Evolutionary conservation across 495 filamentous ascomycete genomes (phyloP).

Genomic region (Hypoxylon perforatum): DNA sequence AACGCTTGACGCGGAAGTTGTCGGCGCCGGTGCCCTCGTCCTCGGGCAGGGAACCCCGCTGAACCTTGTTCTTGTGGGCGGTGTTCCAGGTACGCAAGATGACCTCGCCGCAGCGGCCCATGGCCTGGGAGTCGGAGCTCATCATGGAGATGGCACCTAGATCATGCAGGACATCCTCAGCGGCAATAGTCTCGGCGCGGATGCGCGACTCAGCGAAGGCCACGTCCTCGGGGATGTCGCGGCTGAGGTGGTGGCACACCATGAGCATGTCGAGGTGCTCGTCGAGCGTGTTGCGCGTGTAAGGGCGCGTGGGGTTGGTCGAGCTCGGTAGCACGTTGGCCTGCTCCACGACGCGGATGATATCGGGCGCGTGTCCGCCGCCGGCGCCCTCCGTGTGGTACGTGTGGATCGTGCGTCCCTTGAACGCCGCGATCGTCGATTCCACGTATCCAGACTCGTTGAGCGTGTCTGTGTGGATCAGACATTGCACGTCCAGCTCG

Average conservation of each 20-base stretch:
- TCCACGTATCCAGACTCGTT: conserved; percentile 99
- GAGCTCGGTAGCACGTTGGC: conserved; percentile 91
- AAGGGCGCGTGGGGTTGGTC: conserved; percentile 95
- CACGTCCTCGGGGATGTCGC: conserved; percentile 94
- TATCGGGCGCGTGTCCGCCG: conserved; percentile 96
- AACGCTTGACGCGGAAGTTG: conserved; percentile 93
- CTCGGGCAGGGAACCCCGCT: conserved; percentile 79
- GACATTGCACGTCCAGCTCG: conserved; percentile 89
- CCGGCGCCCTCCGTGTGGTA: conserved; percentile 99
- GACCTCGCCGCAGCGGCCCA: conserved; percentile 97
- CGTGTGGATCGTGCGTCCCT: conserved; percentile 92
- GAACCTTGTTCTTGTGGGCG: conserved; percentile 95
- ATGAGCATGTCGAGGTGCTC: conserved; percentile 99
- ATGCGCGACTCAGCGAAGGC: conserved; percentile 97
- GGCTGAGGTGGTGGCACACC: conserved; percentile 95
- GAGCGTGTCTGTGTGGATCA: conserved; percentile 97
- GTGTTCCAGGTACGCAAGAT: conserved; percentile 97
- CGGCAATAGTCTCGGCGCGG: conserved; percentile 94
- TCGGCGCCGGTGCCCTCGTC: conserved; percentile 87
- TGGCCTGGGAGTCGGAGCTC: conserved; percentile 95
- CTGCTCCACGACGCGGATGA: conserved; percentile 93
- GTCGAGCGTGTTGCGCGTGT: conserved; percentile 91
- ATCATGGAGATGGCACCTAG: conserved; percentile 98
- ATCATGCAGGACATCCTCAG: conserved; percentile 97
- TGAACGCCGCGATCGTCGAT: conserved; percentile 87